Evolutionary conservation across 2,329 filamentous ascomycete genomes (phyloP).

Genomic region (Fusarium chlamydosporum): DNA sequence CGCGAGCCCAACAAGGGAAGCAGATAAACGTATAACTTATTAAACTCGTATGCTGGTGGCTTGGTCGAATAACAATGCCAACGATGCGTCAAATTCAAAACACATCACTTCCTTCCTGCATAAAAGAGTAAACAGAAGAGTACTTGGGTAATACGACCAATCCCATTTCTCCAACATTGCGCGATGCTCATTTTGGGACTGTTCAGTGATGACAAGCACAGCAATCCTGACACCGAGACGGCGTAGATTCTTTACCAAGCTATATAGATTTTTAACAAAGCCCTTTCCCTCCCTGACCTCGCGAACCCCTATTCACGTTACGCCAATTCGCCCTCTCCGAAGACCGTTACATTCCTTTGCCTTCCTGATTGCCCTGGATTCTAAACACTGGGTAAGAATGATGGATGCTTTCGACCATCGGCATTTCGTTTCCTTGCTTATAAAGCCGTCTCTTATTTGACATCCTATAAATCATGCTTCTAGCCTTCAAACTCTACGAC

Average conservation of each 20-base stretch:
- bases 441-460: conserved; percentile 23
- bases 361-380: conserved; percentile 21
- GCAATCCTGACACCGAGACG: conserved; percentile 3
- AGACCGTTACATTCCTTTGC: conserved; percentile 22
- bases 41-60: too few species aligned
- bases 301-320: conserved; percentile 16
- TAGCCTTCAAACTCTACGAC: conserved; percentile 62
- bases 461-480: conserved; percentile 3
- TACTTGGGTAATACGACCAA: too few species aligned
- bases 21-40: too few species aligned
- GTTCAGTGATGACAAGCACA: background rate
- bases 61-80: too few species aligned
- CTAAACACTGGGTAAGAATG: conserved; percentile 23
- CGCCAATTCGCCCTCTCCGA: conserved; percentile 29
- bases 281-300: background rate
- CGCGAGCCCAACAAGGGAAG: too few species aligned
- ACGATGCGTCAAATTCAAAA: too few species aligned
- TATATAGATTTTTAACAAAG: conserved; percentile 16
- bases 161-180: too few species aligned
- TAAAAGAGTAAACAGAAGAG: too few species aligned
- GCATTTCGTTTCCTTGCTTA: conserved; percentile 37
- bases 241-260: conserved; percentile 15
- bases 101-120: too few species aligned
- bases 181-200: background rate
- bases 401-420: conserved; percentile 24